Conservation (phyloP, 495 filamentous ascomycete genomes). For the Lophiostoma macrostomum region DNA sequence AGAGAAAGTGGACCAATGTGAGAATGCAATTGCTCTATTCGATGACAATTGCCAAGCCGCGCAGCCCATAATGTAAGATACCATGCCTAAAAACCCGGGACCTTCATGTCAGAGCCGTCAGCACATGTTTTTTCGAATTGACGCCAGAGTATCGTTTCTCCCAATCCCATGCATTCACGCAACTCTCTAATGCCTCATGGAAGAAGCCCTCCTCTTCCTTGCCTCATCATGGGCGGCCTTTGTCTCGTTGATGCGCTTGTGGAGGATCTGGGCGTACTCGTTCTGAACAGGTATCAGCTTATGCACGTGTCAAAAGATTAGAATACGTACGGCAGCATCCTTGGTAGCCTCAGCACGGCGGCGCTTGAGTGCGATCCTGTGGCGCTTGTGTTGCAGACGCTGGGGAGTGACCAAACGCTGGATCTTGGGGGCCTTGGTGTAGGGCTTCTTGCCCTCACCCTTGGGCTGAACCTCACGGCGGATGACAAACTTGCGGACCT, state of each 20-base stretch:
- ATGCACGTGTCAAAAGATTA: not conserved
- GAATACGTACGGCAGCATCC: conserved; percentile 91
- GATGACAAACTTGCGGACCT: conserved; percentile 98
- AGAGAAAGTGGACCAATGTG: too few relatives aligned
- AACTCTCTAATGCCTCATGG: conserved; percentile 78
- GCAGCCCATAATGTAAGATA: conserved; percentile 21
- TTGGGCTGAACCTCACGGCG: conserved; percentile 91
- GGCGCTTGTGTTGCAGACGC: conserved; percentile 99
- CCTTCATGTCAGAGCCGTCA: conserved; percentile 13
- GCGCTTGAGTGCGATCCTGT: conserved; percentile 95
- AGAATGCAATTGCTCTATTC: conserved; percentile 23
- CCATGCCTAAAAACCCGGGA: conserved; percentile 24
- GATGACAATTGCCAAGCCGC: conserved; percentile 16
- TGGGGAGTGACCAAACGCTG: conserved; percentile 99
- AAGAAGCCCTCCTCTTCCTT: conserved; percentile 93
- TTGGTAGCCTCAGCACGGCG: conserved; percentile 89
- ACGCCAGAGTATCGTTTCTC: conserved; percentile 19
- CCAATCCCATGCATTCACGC: not conserved
- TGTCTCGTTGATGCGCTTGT: conserved; percentile 92
- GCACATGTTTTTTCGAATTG: conserved; percentile 22
- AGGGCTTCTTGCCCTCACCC: conserved; percentile 90
- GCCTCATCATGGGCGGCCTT: conserved; percentile 85
- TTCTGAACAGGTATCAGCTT: conserved; percentile 46
- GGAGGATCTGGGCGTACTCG: conserved; percentile 90
- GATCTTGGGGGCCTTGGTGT: conserved; percentile 99